phyloP scores from a whole-genome alignment of 305 asterid genomes.

The Euphrasia arctica region DNA sequence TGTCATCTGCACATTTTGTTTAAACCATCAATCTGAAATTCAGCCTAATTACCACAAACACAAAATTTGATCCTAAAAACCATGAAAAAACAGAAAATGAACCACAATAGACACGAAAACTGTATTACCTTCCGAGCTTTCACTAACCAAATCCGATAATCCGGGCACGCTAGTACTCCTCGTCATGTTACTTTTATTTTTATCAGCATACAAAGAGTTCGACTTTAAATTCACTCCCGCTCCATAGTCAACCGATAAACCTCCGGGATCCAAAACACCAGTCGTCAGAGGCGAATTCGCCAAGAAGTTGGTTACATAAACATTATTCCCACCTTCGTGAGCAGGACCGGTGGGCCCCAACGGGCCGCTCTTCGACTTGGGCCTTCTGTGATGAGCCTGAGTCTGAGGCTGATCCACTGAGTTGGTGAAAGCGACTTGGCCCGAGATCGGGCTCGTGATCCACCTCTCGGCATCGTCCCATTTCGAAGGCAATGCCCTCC shows the following conservation, averaged over 20 bases:
- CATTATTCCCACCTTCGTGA: constrained; percentile 37
- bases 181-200: constrained; percentile 24
- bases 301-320: constrained; percentile 36
- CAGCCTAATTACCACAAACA: no score
- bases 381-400: constrained; percentile 51
- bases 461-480: constrained; percentile 99
- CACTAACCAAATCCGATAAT: constrained; percentile 51
- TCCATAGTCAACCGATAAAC: constrained; percentile 52
- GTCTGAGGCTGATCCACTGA: constrained; percentile 17
- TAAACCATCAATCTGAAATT: background rate
- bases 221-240: constrained; percentile 23
- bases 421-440: constrained; percentile 39
- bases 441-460: constrained; percentile 88
- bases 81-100: no score
- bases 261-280: constrained; percentile 69
- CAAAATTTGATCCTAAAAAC: no score
- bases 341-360: constrained; percentile 47
- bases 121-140: constrained; percentile 53
- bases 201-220: constrained; percentile 32
- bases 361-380: constrained; percentile 93
- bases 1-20: constrained; percentile 36
- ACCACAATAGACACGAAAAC: background rate
- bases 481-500: constrained; percentile 82
- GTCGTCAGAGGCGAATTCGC: constrained; percentile 68
- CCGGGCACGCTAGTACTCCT: constrained; percentile 46